Base-by-base conservation (phyloP, 768 basidiomycete species). In the Mycena galopus region DNA sequence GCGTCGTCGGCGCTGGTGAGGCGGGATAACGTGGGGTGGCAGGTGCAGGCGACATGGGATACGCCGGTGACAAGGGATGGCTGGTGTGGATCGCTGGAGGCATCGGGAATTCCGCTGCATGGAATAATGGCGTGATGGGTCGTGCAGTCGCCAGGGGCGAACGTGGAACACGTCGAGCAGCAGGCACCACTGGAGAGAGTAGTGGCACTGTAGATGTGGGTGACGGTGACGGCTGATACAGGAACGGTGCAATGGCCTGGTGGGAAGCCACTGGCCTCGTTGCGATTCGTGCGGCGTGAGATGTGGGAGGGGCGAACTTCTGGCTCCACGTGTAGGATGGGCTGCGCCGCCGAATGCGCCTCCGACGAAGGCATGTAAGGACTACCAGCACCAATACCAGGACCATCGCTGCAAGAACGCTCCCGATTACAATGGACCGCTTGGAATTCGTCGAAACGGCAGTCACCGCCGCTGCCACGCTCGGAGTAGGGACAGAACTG, bases 141-240 rank as follows among this genome's bases (percentile, higher is more conserved):
- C 59, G 59, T 10, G 65, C 53, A 4, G 65, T 72, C 2, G 60
- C 71, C 3, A 72, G 65, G 8, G 71, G 71, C 4, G 71, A 72
- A 14, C 71, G 65, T 16, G 71, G 65, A 19, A 56, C 27, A 1
- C 65, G 71, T 11, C 64, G 64, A 4, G 64, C 64, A 7, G 56
- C 27, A 2, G 57, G 58, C 7, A 57, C 37, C 0, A 39, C 35
- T 0, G 65, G 53, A 4, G 70, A 17, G 17, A 61, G 50, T 3
- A 56, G 42, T 1, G 70, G 69, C 23, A n/a, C 32, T 2, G 53
- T 53, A 4, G 51, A 32, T 12, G 55, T 5, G 1, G 69, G 33
- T 3, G 57, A 39, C 9, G 39, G 39, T 39, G 39, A 25, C 29
- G 30, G 58, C 35, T 35, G 19, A n/a, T 30, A 12, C 25, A 8